Evolutionary conservation across 768 basidiomycete genomes (phyloP).

Genomic region (Mycena crocata): DNA sequence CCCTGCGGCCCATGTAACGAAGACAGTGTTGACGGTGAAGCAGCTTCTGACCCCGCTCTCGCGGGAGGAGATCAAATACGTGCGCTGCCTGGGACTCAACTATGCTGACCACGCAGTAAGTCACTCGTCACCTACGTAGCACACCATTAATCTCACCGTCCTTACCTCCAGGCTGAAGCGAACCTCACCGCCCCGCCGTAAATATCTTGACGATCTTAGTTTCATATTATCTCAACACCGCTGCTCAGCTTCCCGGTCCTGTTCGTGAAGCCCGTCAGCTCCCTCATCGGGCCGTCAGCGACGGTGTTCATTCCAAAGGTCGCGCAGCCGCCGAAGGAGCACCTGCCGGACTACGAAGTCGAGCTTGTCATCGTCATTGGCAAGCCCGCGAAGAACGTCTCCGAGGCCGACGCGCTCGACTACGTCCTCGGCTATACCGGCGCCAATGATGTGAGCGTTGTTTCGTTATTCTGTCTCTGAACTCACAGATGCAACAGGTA

Average conservation of each 20-base stretch:
- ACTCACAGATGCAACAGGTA: constrained; percentile 37
- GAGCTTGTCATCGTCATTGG: constrained; percentile 88
- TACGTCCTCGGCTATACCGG: constrained; percentile 88
- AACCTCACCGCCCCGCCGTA: constrained; percentile 74
- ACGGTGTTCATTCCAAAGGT: constrained; percentile 73
- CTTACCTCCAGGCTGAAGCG: constrained; percentile 66
- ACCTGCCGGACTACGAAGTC: constrained; percentile 86
- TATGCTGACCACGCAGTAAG: constrained; percentile 86
- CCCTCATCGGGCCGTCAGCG: constrained; percentile 78
- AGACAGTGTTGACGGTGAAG: constrained; percentile 75
- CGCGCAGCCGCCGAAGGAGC: constrained; percentile 76
- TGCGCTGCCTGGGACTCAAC: constrained; percentile 84
- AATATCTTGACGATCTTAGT: constrained; percentile 31
- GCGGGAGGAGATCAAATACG: constrained; percentile 72
- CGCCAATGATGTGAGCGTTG: constrained; percentile 70
- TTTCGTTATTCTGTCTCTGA: no score
- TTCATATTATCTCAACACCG: neutral
- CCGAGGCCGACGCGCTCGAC: constrained; percentile 83
- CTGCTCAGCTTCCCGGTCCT: constrained; percentile 73
- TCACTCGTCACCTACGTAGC: constrained; percentile 20
- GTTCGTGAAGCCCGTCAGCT: constrained; percentile 82
- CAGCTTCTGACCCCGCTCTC: constrained; percentile 77
- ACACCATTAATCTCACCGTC: neutral
- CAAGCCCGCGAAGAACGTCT: constrained; percentile 82
- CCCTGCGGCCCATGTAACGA: constrained; percentile 71